phyloP scores from a whole-genome alignment of 2,329 filamentous ascomycete species.

The Aureobasidium sp. region DNA sequence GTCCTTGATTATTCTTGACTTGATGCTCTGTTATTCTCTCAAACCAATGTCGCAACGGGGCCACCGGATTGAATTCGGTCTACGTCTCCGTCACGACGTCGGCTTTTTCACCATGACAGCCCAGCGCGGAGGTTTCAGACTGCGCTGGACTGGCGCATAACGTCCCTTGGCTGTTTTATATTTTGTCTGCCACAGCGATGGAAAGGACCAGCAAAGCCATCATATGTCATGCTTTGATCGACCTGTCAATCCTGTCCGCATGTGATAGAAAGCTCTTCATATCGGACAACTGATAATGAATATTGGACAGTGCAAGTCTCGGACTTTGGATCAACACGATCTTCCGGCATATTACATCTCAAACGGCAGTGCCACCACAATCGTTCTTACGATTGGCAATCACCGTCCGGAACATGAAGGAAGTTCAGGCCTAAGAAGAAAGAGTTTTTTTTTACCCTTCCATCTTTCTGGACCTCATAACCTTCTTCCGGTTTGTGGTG shows the following conservation, averaged over 20 bases:
- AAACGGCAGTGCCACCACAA: not conserved
- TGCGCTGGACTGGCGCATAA: not conserved
- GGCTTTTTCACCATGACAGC: not conserved
- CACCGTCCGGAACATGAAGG: not conserved
- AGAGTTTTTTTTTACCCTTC: not conserved
- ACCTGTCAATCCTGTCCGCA: not conserved
- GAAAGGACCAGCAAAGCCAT: not conserved
- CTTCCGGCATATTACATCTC: not conserved
- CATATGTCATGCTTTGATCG: not conserved
- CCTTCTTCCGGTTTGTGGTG: not conserved
- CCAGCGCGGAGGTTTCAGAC: slow-evolving; percentile 7
- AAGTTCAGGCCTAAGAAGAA: not conserved
- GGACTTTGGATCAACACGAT: not conserved
- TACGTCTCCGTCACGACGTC: not conserved
- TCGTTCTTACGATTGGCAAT: not conserved
- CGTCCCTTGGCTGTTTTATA: slow-evolving; percentile 9
- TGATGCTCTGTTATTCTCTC: not conserved
- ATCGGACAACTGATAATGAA: not conserved
- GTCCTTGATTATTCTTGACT: not conserved
- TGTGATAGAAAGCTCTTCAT: not conserved
- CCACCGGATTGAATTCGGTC: not conserved
- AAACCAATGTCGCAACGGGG: not conserved
- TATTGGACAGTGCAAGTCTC: not conserved
- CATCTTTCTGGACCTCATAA: not conserved
- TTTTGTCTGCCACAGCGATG: not conserved